These are phyloP conservation scores for Marchantia polymorpha DNA, from an alignment of 225 moss, liverwort and hornwort species.

Conservation along the genomic window DNA sequence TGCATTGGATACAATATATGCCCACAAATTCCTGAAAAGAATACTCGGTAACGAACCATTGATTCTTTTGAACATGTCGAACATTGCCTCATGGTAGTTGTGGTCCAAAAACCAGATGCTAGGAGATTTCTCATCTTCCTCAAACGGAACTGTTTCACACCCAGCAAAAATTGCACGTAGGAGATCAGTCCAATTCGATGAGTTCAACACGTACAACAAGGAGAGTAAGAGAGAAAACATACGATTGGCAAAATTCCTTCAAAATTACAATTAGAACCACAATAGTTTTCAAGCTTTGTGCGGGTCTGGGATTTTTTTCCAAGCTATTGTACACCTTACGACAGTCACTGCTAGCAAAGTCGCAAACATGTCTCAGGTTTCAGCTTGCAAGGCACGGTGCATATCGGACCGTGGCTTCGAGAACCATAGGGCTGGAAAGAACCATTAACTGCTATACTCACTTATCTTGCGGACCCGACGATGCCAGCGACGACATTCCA, in stretches of 20 bases:
- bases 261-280: background rate
- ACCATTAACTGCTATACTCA: too few relatives aligned
- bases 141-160: slow-evolving; percentile 70
- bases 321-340: too few relatives aligned
- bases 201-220: too few relatives aligned
- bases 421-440: too few relatives aligned
- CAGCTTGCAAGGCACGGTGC: too few relatives aligned
- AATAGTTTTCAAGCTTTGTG: background rate
- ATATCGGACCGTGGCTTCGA: too few relatives aligned
- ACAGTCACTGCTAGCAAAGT: too few relatives aligned
- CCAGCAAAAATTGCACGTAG: background rate
- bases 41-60: slow-evolving; percentile 53
- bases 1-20: background rate
- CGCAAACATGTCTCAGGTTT: too few relatives aligned
- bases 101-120: slow-evolving; percentile 99
- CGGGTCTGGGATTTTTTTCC: too few relatives aligned
- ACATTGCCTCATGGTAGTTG: slow-evolving; percentile 98
- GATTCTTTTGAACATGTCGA: slow-evolving; percentile 99
- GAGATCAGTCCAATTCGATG: slow-evolving; percentile 6
- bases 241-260: background rate
- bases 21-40: background rate
- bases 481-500: too few relatives aligned
- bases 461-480: too few relatives aligned
- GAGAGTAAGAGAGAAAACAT: too few relatives aligned
- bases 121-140: slow-evolving; percentile 95